phyloP scores from a whole-genome alignment of 306 rosid species.

The Cicer chorassanicum region DNA sequence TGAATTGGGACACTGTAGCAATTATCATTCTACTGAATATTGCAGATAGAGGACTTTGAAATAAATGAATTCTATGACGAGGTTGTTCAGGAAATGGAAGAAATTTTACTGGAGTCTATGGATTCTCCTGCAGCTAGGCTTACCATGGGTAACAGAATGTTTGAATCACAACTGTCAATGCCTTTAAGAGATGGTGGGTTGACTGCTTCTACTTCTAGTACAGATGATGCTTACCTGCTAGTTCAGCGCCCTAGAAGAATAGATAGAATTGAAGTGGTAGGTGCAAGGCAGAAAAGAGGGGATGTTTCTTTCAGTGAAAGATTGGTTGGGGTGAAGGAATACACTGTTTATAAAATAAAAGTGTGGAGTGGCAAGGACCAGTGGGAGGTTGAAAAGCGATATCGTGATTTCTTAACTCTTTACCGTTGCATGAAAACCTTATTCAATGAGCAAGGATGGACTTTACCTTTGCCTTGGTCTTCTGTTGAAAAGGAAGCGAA shows the following conservation, averaged over 20 bases:
- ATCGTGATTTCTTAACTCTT: constrained; percentile 86
- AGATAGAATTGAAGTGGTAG: constrained; percentile 90
- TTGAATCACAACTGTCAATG: constrained; percentile 57
- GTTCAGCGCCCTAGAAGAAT: constrained; percentile 61
- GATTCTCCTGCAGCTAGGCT: constrained; percentile 74
- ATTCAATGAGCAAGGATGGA: constrained; percentile 73
- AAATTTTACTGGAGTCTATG: constrained; percentile 80
- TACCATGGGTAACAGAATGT: constrained; percentile 57
- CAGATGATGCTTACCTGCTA: constrained; percentile 55
- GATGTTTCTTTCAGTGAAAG: constrained; percentile 95
- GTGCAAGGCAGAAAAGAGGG: constrained; percentile 97
- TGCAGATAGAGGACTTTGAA: constrained; percentile 77
- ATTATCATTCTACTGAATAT: constrained; percentile 40
- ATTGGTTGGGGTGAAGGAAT: constrained; percentile 97
- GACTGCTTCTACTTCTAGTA: constrained; percentile 89
- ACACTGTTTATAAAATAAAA: constrained; percentile 81
- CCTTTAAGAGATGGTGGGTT: constrained; percentile 87
- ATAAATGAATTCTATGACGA: constrained; percentile 76
- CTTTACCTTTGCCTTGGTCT: constrained; percentile 85
- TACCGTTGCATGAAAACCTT: constrained; percentile 70
- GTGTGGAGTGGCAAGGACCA: constrained; percentile 81
- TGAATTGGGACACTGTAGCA: constrained; percentile 20
- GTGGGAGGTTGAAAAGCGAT: constrained; percentile 95
- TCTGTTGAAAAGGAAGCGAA: constrained; percentile 82
- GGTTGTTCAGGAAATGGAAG: constrained; percentile 96